Evolutionary conservation across 805 yeast genomes (phyloP).

Genomic region (Pichia sporocuriosa): DNA sequence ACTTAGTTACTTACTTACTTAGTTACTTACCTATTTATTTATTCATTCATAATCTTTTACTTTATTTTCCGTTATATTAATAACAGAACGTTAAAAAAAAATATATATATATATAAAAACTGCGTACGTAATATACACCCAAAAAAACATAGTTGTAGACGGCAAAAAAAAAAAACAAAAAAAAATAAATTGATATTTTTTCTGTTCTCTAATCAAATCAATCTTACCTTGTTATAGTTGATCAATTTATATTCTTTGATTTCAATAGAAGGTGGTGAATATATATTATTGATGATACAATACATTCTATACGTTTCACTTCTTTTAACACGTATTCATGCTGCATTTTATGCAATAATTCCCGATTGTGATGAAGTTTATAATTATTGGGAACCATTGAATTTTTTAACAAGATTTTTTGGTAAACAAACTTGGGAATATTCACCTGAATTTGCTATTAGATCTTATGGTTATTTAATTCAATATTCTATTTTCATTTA

Average conservation of each 20-base stretch:
- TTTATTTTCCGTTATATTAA: too few relatives aligned
- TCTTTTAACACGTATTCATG: constrained; percentile 15
- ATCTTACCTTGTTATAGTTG: too few relatives aligned
- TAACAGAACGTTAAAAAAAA: too few relatives aligned
- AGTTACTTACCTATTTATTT: too few relatives aligned
- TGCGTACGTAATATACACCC: too few relatives aligned
- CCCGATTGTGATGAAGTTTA: constrained; percentile 90
- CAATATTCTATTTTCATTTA: constrained; percentile 33
- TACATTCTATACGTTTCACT: constrained; percentile 6
- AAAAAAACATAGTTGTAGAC: too few relatives aligned
- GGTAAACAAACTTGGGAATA: constrained; percentile 97
- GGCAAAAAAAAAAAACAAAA: too few relatives aligned
- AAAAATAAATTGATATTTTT: too few relatives aligned
- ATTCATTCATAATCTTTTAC: too few relatives aligned
- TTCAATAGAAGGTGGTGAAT: neutral
- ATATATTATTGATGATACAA: neutral
- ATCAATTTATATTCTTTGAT: neutral
- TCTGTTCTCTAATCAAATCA: too few relatives aligned
- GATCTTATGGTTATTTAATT: constrained; percentile 75
- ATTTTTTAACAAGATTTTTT: constrained; percentile 66
- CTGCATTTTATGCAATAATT: constrained; percentile 54
- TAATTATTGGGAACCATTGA: constrained; percentile 94
- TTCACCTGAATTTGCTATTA: constrained; percentile 79
- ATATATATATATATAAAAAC: too few relatives aligned
- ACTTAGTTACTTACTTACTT: too few relatives aligned